Base-by-base conservation (phyloP, 2,329 filamentous ascomycete genomes). In the Aspergillus phoenicis region DNA sequence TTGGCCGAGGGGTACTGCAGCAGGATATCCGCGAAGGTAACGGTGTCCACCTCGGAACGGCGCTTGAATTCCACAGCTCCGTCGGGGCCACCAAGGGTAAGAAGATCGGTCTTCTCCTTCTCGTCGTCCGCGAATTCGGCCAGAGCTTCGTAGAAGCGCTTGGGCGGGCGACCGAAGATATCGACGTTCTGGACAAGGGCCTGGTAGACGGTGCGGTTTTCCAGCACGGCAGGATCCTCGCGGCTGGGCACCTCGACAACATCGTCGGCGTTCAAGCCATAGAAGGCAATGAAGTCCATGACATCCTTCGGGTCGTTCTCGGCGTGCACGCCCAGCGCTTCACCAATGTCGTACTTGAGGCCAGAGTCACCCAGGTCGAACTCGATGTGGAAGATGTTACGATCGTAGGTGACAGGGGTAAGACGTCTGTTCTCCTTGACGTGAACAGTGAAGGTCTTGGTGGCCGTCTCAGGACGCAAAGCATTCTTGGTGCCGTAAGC, bases 321-420 rank as follows among this genome's bases (percentile, higher is more conserved):
- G 6, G 93, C 91, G 77, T 99, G 95, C 64, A 99, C 93, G 66
- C 95, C 95, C 17, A 99, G 88, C 51, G 95, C 95, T 81, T 99
- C 95, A 60, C 95, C 95, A 71, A 99, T 98, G 75, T 96, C 91
- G 81, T 99, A 99, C 45, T 87, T 97, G 66, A 99, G 87, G 41
- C 93, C 94, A 36, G 94, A 96, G 71, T 89, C 80, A 62, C 94
- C 94, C 24, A 99, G 87, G 73, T 98, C 95, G 72, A 99, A 99
- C 80, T 99, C 95, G 64, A 99, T 98, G 81, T 99, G 95, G 89
- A 99, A 99, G 78, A 99, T 98, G 84, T 99, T 97, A 70, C 95
- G 92, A 78, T 98, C 93, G 75, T 99, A 99, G 33, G 88, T 90
- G 24, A 79, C 71, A 3, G 95, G 95, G 0, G 95, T 99, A 58